Evolutionary conservation across 768 basidiomycete genomes (phyloP).

Genomic region (Mycena galopus): DNA sequence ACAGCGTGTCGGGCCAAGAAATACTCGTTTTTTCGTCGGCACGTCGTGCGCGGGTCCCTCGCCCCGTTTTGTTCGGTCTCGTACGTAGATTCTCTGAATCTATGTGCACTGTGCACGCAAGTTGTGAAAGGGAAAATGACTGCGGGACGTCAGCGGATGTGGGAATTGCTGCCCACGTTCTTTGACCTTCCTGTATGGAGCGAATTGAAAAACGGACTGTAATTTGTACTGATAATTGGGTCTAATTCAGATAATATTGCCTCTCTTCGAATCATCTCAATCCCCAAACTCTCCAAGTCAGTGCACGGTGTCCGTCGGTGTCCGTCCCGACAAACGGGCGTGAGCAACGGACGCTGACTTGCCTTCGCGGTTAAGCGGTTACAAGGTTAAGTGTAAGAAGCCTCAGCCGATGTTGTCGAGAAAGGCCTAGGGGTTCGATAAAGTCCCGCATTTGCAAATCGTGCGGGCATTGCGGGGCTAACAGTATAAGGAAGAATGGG

Average conservation of each 20-base stretch:
- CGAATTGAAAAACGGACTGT: conserved; percentile 25
- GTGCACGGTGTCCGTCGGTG: no score
- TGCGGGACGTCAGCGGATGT: conserved; percentile 30
- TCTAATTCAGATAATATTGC: not conserved
- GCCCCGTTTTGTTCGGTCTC: conserved; percentile 4
- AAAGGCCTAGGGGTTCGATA: no score
- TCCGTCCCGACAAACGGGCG: no score
- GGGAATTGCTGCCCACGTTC: conserved; percentile 29
- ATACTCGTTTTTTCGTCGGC: conserved; percentile 1
- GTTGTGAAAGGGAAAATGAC: conserved; percentile 11
- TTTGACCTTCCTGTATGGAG: conserved; percentile 33
- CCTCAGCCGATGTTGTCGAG: no score
- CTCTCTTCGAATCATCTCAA: not conserved
- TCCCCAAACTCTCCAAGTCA: not conserved
- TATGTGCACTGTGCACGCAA: conserved; percentile 15
- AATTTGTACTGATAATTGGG: not conserved
- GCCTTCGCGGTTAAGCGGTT: no score
- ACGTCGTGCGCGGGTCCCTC: conserved; percentile 13
- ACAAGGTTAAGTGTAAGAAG: no score
- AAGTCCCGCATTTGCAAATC: no score
- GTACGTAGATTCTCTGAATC: not conserved
- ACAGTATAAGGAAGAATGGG: conserved; percentile 21
- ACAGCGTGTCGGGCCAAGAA: conserved; percentile 1
- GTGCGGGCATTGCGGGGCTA: conserved; percentile 30
- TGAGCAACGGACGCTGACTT: no score